Conservation (phyloP, 2,329 filamentous ascomycete species). For the Arthrobotrys sphaeroides region DNA sequence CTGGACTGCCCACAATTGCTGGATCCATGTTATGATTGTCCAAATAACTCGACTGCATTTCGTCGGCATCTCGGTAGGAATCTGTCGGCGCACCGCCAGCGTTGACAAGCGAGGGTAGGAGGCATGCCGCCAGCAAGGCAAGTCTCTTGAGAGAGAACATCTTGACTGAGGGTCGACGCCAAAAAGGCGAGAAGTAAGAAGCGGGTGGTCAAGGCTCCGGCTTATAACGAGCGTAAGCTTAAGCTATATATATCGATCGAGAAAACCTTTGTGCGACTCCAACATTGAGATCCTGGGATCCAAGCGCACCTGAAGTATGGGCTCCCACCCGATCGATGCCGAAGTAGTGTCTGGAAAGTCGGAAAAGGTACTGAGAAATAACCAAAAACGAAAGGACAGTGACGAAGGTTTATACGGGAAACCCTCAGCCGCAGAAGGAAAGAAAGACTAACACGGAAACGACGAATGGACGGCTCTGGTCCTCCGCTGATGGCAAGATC, state of each 20-base stretch:
- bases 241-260: conserved; percentile 28
- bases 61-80: conserved; percentile 59
- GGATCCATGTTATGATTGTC: conserved; percentile 63
- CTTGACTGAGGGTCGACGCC: conserved; percentile 28
- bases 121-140: conserved; percentile 39
- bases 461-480: conserved; percentile 14
- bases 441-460: neutral
- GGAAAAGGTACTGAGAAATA: neutral
- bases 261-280: neutral
- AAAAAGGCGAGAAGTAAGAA: conserved; percentile 6
- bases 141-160: conserved; percentile 48
- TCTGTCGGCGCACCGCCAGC: conserved; percentile 56
- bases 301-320: neutral
- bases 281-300: conserved; percentile 2
- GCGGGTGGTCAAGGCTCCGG: conserved; percentile 2
- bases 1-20: conserved; percentile 59
- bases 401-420: conserved; percentile 18
- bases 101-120: conserved; percentile 30
- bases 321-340: conserved; percentile 18
- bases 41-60: conserved; percentile 61
- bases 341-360: neutral
- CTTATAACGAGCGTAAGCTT: conserved; percentile 28
- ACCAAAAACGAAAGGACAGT: neutral
- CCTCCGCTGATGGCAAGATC: conserved; percentile 11
- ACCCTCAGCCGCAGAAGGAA: conserved; percentile 11